Conservation (phyloP, 768 basidiomycete genomes). For the Mycena chlorophos region DNA sequence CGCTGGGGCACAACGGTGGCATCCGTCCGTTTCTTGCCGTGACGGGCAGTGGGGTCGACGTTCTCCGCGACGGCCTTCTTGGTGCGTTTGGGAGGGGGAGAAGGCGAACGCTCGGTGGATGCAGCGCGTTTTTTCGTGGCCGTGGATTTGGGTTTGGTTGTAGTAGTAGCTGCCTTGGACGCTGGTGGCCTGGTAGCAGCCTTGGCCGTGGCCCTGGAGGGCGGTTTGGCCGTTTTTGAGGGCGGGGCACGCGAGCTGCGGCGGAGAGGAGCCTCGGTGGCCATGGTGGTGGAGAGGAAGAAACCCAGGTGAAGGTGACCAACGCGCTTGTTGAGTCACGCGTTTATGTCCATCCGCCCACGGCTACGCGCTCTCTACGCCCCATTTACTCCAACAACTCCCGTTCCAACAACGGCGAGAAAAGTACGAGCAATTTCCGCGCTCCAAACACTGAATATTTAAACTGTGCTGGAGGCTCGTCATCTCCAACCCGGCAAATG, state of each 20-base stretch:
- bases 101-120: constrained; percentile 44
- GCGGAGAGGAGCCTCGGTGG: constrained; percentile 42
- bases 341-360: background rate
- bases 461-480: constrained; percentile 39
- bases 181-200: constrained; percentile 33
- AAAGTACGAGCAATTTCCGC: background rate
- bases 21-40: constrained; percentile 30
- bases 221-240: constrained; percentile 36
- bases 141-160: constrained; percentile 36
- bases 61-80: constrained; percentile 39
- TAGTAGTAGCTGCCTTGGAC: constrained; percentile 31
- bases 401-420: constrained; percentile 17
- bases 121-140: constrained; percentile 50
- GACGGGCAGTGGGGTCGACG: constrained; percentile 41
- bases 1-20: constrained; percentile 39
- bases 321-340: constrained; percentile 1
- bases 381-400: constrained; percentile 13
- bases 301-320: constrained; percentile 4
- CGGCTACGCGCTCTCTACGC: constrained; percentile 9
- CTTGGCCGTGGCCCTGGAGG: constrained; percentile 31
- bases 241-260: constrained; percentile 56
- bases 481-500: constrained; percentile 70
- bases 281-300: constrained; percentile 17
- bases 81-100: constrained; percentile 54
- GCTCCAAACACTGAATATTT: background rate